These are phyloP conservation scores for Coprinellus micaceus DNA, from an alignment of 768 basidiomycete species.

Conservation along the genomic window DNA sequence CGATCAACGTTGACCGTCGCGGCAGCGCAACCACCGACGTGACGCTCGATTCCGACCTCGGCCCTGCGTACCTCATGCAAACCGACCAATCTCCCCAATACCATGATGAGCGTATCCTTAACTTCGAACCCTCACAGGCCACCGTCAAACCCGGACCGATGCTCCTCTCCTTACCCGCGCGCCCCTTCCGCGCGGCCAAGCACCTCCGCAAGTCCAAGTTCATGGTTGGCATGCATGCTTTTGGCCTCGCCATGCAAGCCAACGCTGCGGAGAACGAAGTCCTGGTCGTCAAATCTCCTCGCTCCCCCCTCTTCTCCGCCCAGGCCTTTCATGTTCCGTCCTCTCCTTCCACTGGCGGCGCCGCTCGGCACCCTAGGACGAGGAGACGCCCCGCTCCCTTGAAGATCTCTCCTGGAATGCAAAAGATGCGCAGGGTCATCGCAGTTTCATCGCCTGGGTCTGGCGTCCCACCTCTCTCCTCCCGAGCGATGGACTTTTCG, in stretches of 20 bases:
- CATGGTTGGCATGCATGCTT: slow-evolving; percentile 34
- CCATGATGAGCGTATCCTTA: slow-evolving; percentile 23
- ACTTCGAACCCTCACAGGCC: slow-evolving; percentile 28
- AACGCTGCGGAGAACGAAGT: slow-evolving; percentile 6
- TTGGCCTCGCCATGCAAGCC: slow-evolving; percentile 22
- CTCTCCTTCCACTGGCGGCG: background rate
- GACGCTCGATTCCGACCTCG: slow-evolving; percentile 51
- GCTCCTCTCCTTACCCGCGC: slow-evolving; percentile 35
- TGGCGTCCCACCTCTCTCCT: slow-evolving; percentile 1
- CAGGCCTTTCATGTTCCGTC: too few species aligned
- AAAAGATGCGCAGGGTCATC: slow-evolving; percentile 6
- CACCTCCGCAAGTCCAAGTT: slow-evolving; percentile 35
- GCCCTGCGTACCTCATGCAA: slow-evolving; percentile 39
- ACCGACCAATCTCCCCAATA: slow-evolving; percentile 24
- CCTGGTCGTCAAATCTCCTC: slow-evolving; percentile 4
- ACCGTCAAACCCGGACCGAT: slow-evolving; percentile 10
- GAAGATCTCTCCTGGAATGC: slow-evolving; percentile 25
- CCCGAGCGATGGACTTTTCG: background rate
- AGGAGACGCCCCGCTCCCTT: slow-evolving; percentile 37
- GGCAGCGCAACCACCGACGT: slow-evolving; percentile 49
- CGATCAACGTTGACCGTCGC: slow-evolving; percentile 28
- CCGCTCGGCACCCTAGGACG: slow-evolving; percentile 15
- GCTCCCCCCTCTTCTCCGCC: slow-evolving; percentile 1
- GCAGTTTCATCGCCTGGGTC: slow-evolving; percentile 10
- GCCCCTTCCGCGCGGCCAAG: slow-evolving; percentile 28